Evolutionary conservation across 129 eudicot species (phyloP), one percentile per base, ranked within the genome.

Genomic region (Tagetes patula): DNA sequence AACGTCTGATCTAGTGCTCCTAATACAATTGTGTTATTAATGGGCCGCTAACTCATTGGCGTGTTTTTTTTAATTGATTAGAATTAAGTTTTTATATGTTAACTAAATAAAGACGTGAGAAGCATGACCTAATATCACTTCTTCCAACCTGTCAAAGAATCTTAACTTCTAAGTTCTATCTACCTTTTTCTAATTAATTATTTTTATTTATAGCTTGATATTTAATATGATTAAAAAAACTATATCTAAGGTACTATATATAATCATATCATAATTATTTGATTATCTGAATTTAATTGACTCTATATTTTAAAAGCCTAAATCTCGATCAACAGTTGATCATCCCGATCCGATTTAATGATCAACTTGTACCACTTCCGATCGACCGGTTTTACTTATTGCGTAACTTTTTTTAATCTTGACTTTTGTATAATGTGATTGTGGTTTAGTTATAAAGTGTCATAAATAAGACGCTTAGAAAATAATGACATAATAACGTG

Each of bases 131-230:
- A 36, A 13, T 12, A 61, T 61, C 45, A 61, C 67, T 61, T 61
- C 67, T 61, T 61, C 45, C 67, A 61, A 34, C 67, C 27, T 61
- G 45, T 61, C 67, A 61, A 36, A 61, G 67, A 61, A 61, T 61
- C 42, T 61, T 12, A 61, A 61, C 67, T 36, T 61, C 45, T 12
- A 20, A 20, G 27, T 20, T 20, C 27, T 43, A 61, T 36, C 45
- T 36, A 61, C 31, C 45, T 12, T 34, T 12, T 34, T 45, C 41
- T 6, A 61, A 36, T 61, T 36, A 37, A 5, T 61, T 53, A 11
- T 13, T 10, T 61, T 11, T 39, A 39, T 4, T 39, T 2, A 39
- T 39, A 39, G 4, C 42, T 39, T 39, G 3, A 2, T 39, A 3
- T 40, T 40, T 40, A 40, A 40, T 40, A 40, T 40, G 4, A 2